Conservation (phyloP, 2,329 filamentous ascomycete species). For the Trichoderma pleuroti region DNA sequence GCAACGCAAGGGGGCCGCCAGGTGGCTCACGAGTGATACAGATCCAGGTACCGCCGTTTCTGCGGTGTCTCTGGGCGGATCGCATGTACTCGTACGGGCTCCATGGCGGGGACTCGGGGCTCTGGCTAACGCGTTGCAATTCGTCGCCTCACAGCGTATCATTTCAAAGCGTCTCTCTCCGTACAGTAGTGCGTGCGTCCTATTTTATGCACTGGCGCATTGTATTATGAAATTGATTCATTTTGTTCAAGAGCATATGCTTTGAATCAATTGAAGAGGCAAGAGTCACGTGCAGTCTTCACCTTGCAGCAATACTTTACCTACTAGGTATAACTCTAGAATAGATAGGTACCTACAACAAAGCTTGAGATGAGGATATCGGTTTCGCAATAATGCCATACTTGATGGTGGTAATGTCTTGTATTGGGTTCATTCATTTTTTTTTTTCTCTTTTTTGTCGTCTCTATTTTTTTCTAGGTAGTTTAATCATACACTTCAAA, state of each 20-base stretch:
- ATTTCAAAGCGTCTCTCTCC: neutral
- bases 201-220: neutral
- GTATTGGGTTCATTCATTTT: neutral
- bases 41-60: neutral
- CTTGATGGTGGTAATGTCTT: neutral
- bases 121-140: neutral
- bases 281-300: neutral
- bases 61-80: slow-evolving; percentile 5
- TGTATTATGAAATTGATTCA: neutral
- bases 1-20: slow-evolving; percentile 8
- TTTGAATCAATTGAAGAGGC: neutral
- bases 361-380: neutral
- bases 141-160: neutral
- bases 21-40: slow-evolving; percentile 1
- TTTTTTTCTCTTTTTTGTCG: neutral
- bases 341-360: too few relatives aligned
- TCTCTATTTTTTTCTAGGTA: neutral
- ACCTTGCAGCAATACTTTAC: neutral
- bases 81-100: neutral
- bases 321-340: too few relatives aligned
- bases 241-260: neutral
- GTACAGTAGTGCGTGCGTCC: neutral
- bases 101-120: neutral
- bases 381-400: neutral
- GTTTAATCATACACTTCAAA: neutral